phyloP scores from a whole-genome alignment of 352 stramenopile genomes.

The Phytophthora ohioensis region DNA sequence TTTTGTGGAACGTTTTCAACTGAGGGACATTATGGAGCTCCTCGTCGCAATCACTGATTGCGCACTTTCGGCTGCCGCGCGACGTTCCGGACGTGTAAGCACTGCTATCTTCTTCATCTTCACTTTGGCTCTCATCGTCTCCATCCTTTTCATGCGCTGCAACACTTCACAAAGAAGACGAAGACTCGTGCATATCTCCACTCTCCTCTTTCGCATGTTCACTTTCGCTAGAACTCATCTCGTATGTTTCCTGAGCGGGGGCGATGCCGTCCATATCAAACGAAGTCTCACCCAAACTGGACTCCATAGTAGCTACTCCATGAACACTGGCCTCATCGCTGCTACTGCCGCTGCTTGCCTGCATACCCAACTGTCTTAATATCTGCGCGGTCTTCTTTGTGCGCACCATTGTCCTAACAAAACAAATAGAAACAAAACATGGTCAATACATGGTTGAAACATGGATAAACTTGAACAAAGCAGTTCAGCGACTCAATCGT shows the following conservation, averaged over 20 bases:
- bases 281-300: not conserved
- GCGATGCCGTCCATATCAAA: too few relatives aligned
- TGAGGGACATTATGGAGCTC: not conserved
- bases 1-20: slow-evolving; percentile 4
- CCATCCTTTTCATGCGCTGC: not conserved
- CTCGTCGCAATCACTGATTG: not conserved
- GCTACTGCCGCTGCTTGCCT: not conserved
- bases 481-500: too few relatives aligned
- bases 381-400: not conserved
- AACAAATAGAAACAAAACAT: not conserved
- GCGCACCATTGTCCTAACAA: not conserved
- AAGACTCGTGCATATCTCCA: too few relatives aligned
- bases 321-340: too few relatives aligned
- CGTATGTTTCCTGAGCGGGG: too few relatives aligned
- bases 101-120: not conserved
- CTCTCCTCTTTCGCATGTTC: too few relatives aligned
- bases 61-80: not conserved
- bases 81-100: not conserved
- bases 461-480: not conserved
- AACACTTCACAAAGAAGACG: too few relatives aligned
- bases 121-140: not conserved
- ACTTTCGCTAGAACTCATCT: too few relatives aligned
- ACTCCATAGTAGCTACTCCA: not conserved
- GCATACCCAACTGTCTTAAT: not conserved
- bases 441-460: not conserved